phyloP scores from a whole-genome alignment of 371 early-diverging fungal species.

The Mucor racemosus region DNA sequence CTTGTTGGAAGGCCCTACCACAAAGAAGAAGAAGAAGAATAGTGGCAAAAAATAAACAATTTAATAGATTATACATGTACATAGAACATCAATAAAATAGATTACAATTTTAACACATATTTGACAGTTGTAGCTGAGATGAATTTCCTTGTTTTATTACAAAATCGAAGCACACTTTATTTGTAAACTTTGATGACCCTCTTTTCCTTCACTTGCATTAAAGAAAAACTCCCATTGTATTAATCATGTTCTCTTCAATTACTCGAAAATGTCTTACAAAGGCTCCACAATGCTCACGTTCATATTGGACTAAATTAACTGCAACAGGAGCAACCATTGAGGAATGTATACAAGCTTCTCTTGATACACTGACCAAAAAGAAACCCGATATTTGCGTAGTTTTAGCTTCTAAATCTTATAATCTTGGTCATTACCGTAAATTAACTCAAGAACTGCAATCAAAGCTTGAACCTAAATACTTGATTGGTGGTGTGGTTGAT shows the following conservation, averaged over 20 bases:
- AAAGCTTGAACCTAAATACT: conserved; percentile 20
- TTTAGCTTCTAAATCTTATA: conserved; percentile 48
- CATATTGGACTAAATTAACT: conserved; percentile 37
- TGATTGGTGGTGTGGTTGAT: conserved; percentile 59
- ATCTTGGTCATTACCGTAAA: conserved; percentile 24
- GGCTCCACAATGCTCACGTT: conserved; percentile 7
- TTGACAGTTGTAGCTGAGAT: conserved; percentile 8
- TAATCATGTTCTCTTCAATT: neutral
- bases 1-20: conserved; percentile 38
- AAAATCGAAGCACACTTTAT: neutral
- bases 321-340: conserved; percentile 31
- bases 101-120: neutral
- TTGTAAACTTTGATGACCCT: neutral
- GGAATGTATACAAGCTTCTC: conserved; percentile 33
- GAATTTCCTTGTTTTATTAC: neutral
- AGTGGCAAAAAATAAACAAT: neutral
- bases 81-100: neutral
- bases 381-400: conserved; percentile 45
- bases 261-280: neutral
- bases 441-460: conserved; percentile 15
- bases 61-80: neutral
- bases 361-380: conserved; percentile 12
- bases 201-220: neutral
- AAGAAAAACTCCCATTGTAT: neutral
- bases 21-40: conserved; percentile 42